Base-by-base conservation (phyloP, 2,329 filamentous ascomycete genomes). In the Colletotrichum sp. region DNA sequence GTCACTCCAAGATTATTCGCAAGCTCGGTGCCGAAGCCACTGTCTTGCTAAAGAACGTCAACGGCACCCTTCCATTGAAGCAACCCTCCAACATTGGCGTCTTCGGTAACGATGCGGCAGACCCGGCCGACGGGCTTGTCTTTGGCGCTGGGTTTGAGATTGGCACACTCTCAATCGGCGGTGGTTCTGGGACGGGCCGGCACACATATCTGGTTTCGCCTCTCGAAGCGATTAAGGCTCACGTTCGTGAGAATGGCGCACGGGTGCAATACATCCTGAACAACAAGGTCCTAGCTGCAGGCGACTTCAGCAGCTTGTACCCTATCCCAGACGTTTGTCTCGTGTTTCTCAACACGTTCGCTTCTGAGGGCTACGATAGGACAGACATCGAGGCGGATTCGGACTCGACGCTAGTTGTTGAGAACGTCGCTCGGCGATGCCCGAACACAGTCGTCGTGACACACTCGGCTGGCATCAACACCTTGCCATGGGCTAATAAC, bases 161-260 rank as follows among this genome's bases (percentile, higher is more conserved):
- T 21, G 92, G 92, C 18, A 90, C 92, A 0, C 86, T 95, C 7
- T 92, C 91, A 26, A 93, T 94, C 90, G 93, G 92, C 62, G 93
- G 92, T 90, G 92, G 93, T 1, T 91, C 88, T 24, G 92, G 92
- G 12, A 88, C 89, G 4, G 89, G 88, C 15, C 85, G 90, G 68
- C 94, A 92, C 82, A 91, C 93, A 3, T 94, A 94, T 82, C 88
- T 95, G 39, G 84, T 92, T 26, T 90, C 92, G 2, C 93, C 93
- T 1, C 87, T 92, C 28, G 91, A 93, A 75, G 93, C 93, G 8
- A 92, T 95, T 81, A 90, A 90, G 81, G 84, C 87, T n/a, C 87
- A 90, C 26, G 91, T 93, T 3, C 81, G 87, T 30, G 80, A 84
- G 28, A 89, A 91, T 66, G 90, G 90, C 9, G 84, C 86, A 79